These are phyloP conservation scores for Yamadazyma kanchanaburiensis DNA, from an alignment of 1,139 yeast species.

Conservation along the genomic window DNA sequence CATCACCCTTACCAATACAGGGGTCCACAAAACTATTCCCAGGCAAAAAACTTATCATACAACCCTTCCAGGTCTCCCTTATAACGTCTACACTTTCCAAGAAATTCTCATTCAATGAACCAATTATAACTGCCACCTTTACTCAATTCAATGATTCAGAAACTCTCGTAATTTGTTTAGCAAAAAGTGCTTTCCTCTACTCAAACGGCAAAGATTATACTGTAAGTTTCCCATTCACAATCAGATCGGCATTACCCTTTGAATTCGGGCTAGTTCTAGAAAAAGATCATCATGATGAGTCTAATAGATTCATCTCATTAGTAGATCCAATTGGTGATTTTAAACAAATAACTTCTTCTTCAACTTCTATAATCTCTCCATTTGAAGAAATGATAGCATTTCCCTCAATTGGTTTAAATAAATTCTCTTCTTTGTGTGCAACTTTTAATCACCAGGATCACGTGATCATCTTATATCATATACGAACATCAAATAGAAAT, in stretches of 20 bases:
- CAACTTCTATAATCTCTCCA: slow-evolving; percentile 61
- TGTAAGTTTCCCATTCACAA: slow-evolving; percentile 61
- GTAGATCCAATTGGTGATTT: slow-evolving; percentile 69
- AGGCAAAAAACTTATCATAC: slow-evolving; percentile 26
- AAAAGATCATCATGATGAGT: slow-evolving; percentile 28
- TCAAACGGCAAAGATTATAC: slow-evolving; percentile 57
- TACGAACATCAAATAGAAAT: slow-evolving; percentile 37
- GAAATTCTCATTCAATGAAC: slow-evolving; percentile 46
- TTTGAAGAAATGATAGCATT: slow-evolving; percentile 55
- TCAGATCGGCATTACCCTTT: slow-evolving; percentile 54
- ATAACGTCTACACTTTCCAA: slow-evolving; percentile 46
- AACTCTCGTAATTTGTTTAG: slow-evolving; percentile 46
- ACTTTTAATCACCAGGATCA: slow-evolving; percentile 48
- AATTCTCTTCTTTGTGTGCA: slow-evolving; percentile 43
- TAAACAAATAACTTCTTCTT: slow-evolving; percentile 64
- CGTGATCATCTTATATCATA: slow-evolving; percentile 47
- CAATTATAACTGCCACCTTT: slow-evolving; percentile 48
- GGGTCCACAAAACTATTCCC: slow-evolving; percentile 20
- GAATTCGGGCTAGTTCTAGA: slow-evolving; percentile 66
- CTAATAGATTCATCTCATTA: slow-evolving; percentile 53
- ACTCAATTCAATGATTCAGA: slow-evolving; percentile 29
- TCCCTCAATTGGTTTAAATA: slow-evolving; percentile 37
- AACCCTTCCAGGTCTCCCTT: slow-evolving; percentile 19
- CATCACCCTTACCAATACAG: too few relatives aligned
- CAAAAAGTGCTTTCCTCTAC: slow-evolving; percentile 54